A percentile compares a stretch with the other conserved stretches of the same genome.
These are phyloP conservation scores for Pseudisothecium myosuroides DNA, from an alignment of 225 moss, liverwort and hornwort genomes.

Conservation along the genomic window DNA sequence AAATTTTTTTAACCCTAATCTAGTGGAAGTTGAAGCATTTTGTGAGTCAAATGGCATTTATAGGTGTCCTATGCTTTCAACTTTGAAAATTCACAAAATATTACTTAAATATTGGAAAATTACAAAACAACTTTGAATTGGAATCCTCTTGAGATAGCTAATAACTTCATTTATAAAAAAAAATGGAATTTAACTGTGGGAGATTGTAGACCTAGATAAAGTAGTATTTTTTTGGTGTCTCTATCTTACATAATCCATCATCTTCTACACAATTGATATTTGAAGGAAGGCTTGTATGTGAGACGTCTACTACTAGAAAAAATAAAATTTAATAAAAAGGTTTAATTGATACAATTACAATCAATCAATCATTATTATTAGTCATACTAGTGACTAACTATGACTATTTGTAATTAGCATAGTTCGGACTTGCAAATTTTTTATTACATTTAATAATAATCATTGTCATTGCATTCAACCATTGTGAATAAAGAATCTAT, in stretches of 20 bases:
- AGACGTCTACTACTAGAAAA: not conserved
- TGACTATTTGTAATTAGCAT: not conserved
- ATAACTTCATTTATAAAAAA: no score
- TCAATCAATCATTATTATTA: not conserved
- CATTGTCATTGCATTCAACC: not conserved
- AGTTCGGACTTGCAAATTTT: not conserved
- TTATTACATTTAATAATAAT: no score
- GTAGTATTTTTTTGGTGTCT: rapidly evolving
- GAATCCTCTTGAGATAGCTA: no score
- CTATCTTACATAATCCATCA: not conserved
- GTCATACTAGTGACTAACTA: not conserved
- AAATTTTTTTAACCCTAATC: not conserved
- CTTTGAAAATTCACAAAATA: not conserved
- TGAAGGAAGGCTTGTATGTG: no score
- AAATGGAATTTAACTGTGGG: not conserved
- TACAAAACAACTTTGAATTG: not conserved
- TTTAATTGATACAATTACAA: not conserved
- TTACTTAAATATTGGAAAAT: not conserved
- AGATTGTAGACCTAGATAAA: not conserved
- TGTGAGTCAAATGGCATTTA: not conserved
- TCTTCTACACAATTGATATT: not conserved
- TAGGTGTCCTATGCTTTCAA: not conserved
- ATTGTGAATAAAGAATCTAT: no score
- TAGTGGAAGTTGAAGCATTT: not conserved
- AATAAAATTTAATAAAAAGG: not conserved